Evolutionary conservation across 805 yeast genomes (phyloP).

Genomic region (Soucietia sequanensis): DNA sequence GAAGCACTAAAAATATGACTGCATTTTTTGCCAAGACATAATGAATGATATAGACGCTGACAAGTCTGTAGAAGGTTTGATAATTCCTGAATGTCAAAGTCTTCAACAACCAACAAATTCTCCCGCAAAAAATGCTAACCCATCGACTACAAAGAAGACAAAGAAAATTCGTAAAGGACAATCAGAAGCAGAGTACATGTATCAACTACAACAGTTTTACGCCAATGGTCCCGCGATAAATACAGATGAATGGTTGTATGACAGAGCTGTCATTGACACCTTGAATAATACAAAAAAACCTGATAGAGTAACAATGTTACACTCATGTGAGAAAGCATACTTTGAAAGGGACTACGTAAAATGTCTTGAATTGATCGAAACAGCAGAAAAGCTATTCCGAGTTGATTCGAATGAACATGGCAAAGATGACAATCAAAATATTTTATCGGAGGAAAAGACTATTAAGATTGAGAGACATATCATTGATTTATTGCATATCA

Average conservation of each 20-base stretch:
- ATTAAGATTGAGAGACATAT: slow-evolving; percentile 51
- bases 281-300: slow-evolving; percentile 42
- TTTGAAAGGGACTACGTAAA: slow-evolving; percentile 49
- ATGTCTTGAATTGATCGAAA: slow-evolving; percentile 48
- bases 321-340: slow-evolving; percentile 64
- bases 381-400: slow-evolving; percentile 32
- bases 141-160: slow-evolving; percentile 2
- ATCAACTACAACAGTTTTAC: slow-evolving; percentile 52
- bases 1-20: too few species aligned
- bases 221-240: slow-evolving; percentile 58
- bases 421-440: too few species aligned
- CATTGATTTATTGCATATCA: slow-evolving; percentile 48
- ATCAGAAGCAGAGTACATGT: slow-evolving; percentile 56
- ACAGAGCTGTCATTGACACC: slow-evolving; percentile 20
- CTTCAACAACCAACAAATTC: background rate
- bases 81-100: background rate
- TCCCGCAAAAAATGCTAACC: too few species aligned
- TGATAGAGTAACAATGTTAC: slow-evolving; percentile 53
- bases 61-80: background rate
- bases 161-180: slow-evolving; percentile 64
- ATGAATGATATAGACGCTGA: background rate
- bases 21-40: background rate
- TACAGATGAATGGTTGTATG: slow-evolving; percentile 43
- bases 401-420: too few species aligned
- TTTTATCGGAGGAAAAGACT: too few species aligned